Conservation (phyloP, 2,329 filamentous ascomycete species). For the Xylariales sp. region DNA sequence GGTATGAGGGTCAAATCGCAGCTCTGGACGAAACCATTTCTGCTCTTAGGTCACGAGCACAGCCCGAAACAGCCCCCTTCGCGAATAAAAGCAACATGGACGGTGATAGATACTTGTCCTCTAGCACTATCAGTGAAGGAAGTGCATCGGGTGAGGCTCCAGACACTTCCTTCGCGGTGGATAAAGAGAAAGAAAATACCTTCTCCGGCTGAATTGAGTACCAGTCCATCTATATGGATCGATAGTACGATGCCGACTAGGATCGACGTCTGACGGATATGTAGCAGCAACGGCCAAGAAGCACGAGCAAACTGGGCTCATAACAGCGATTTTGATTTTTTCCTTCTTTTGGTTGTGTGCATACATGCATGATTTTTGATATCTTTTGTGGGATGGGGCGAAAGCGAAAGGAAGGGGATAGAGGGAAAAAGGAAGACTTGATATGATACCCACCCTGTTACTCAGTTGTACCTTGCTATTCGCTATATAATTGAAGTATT, state of each 20-base stretch:
- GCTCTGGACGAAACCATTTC: conserved; percentile 12
- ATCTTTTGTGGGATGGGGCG: background rate
- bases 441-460: conserved; percentile 33
- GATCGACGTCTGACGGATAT: background rate
- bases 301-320: background rate
- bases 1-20: background rate
- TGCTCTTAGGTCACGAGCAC: background rate
- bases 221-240: background rate
- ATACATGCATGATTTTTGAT: background rate
- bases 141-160: background rate
- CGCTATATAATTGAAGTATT: conserved; percentile 8
- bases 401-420: background rate
- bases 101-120: background rate
- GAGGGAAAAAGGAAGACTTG: conserved; percentile 2
- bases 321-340: background rate
- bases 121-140: conserved; percentile 14
- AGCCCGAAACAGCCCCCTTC: background rate
- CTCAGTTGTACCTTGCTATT: conserved; percentile 8
- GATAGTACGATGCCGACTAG: background rate
- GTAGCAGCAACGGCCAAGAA: background rate
- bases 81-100: background rate
- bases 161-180: background rate
- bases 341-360: background rate
- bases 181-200: conserved; percentile 18
- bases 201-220: conserved; percentile 5